Evolutionary conservation across 345 rosid species (phyloP), one percentile per base, ranked within the genome.

Genomic region (Carallia brachiata): DNA sequence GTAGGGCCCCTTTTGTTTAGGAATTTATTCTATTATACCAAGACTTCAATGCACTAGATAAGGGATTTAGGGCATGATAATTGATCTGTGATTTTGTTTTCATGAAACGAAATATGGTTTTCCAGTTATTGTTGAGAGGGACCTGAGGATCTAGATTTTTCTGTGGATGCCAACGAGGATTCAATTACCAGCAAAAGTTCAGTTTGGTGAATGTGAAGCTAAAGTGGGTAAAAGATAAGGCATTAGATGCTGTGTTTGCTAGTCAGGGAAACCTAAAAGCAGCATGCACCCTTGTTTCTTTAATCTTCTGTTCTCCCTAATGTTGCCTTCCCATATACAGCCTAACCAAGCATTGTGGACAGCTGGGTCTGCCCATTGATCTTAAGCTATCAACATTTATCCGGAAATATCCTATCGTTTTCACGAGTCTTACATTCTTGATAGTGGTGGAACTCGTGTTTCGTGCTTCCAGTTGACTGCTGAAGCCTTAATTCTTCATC

Each of bases 151-250:
- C 71, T 62, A 60, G 57, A 13, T 64, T 68, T 61, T 76, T 82
- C 6, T 55, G 64, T 78, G 75, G 77, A 67, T 77, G 71, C 60
- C 83, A 70, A 50, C 37, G 31, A 67, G 82, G 87, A 34, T 84
- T 64, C 71, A 70, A 60, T 70, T 78, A 81, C 78, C 85, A 81
- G 66, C 96, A 90, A 75, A 81, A 55, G 62, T 74, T 68, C 70
- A 61, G 84, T 69, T 61, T 90, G 37, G 96, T 92, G 57, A 92
- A 92, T 61, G 86, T 92, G 0, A 92, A 90, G 74, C 70, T 92
- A 60, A 90, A 90, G 82, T 90, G 98, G 98, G 98, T 69, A 16
- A 92, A 92, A 79, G 96, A 92, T 73, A 83, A 75, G 32, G 80
- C 79, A 2, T 83, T 92, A 7, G 98, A 92, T 67, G 78, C 79